Evolutionary conservation across 2,329 filamentous ascomycete species (phyloP).

Genomic region (Penicillium sp.): DNA sequence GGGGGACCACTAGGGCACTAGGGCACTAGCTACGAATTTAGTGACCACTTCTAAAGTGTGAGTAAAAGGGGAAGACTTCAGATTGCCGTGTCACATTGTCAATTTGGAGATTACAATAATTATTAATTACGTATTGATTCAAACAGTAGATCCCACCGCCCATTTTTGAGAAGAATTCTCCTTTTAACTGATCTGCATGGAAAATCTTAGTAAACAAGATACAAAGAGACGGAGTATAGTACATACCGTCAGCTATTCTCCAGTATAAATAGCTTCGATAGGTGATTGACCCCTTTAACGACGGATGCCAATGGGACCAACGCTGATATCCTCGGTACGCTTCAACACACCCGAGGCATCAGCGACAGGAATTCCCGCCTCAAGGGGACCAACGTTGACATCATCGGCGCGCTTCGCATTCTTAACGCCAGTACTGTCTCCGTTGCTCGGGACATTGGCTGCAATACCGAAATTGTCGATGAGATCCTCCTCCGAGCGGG

Average conservation of each 20-base stretch:
- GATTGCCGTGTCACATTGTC: no score
- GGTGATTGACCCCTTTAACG: background rate
- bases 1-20: background rate
- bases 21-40: background rate
- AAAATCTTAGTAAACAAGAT: no score
- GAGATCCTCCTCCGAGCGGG: conserved; percentile 1
- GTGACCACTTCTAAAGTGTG: background rate
- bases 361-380: background rate
- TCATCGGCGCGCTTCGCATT: background rate
- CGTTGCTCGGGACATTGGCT: background rate
- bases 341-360: background rate
- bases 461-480: background rate
- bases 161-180: no score
- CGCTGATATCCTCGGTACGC: background rate
- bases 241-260: background rate
- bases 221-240: no score
- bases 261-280: background rate
- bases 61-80: background rate
- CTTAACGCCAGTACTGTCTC: background rate
- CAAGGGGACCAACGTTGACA: background rate
- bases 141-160: no score
- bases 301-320: background rate
- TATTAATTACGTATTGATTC: no score
- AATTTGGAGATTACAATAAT: no score
- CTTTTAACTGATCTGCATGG: no score